Evolutionary conservation across 2,329 filamentous ascomycete species (phyloP), one percentile per base, ranked within the genome.

Genomic region (Epichloe uncinata): DNA sequence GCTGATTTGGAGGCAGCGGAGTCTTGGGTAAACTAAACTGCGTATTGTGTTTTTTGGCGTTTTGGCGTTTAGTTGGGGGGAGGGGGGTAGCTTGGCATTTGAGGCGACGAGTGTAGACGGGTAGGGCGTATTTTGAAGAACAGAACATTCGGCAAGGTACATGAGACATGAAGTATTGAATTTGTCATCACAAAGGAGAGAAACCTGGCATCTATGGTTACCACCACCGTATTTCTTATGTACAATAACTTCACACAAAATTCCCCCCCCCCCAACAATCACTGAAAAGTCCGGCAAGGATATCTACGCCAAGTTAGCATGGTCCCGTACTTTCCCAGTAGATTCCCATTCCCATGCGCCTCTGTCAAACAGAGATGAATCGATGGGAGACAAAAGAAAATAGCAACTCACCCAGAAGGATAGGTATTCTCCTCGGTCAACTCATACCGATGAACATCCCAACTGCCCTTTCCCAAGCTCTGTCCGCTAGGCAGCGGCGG

Each of bases 401-500:
- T 37, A 48, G 43, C 37, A 15, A 81, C 84, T 68, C 70, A 88
- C 85, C 73, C 66, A 47, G 77, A 74, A 35, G 77, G 71, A 68
- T 95, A 96, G 52, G 84, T 77, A 61, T 84, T 77, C 62, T 90
- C 82, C 60, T 73, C 70, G 35, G 73, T 69, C 60, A 86, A 62
- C 55, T 70, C 69, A 60, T 94, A 81, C 68, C 83, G 79, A 66
- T 89, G 81, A 63, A 83, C 79, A 62, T 81, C 74, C 71, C 80
- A 79, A 54, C 73, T 64, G 42, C 75, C 74, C 43, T 66, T 70
- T 44, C 67, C 66, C 52, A 74, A 59, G 57, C 72, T 79, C 66
- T 82, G 69, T n/a, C 86, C 83, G 60, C 81, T 82, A 15, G 91
- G 93, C 61, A 85, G 70, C n/a, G 93, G 93, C 51, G 93, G 93